These are phyloP conservation scores for Melampsora larici-populina DNA, from an alignment of 1,284 basidiomycete species.

Conservation along the genomic window DNA sequence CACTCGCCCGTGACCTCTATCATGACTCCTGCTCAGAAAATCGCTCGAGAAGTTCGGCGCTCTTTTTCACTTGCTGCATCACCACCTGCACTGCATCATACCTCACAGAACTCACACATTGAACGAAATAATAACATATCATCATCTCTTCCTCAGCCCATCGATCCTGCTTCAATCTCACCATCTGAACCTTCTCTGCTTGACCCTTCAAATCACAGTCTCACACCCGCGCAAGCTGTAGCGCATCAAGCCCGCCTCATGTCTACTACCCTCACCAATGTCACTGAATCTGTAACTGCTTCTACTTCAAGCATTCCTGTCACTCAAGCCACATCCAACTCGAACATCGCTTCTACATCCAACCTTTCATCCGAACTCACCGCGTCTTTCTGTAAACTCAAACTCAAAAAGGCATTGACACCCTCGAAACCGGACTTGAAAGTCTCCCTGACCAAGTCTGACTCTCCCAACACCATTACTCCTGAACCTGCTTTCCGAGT, in stretches of 20 bases:
- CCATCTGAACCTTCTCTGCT: background rate
- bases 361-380: background rate
- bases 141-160: constrained; percentile 5
- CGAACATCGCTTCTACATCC: background rate
- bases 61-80: constrained; percentile 38
- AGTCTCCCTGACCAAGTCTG: background rate
- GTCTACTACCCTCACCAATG: background rate
- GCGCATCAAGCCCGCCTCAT: constrained; percentile 25
- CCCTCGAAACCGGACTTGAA: constrained; percentile 6
- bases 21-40: constrained; percentile 44
- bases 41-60: constrained; percentile 41
- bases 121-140: background rate
- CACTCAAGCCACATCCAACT: background rate
- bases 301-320: background rate
- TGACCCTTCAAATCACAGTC: background rate
- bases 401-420: background rate
- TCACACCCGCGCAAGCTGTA: constrained; percentile 34
- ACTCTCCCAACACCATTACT: background rate
- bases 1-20: background rate
- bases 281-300: background rate
- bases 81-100: background rate
- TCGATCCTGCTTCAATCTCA: background rate
- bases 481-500: constrained; percentile 32
- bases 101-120: background rate
- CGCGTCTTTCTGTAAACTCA: background rate